Base-by-base conservation (phyloP, 495 filamentous ascomycete genomes). In the Neurospora discreta region DNA sequence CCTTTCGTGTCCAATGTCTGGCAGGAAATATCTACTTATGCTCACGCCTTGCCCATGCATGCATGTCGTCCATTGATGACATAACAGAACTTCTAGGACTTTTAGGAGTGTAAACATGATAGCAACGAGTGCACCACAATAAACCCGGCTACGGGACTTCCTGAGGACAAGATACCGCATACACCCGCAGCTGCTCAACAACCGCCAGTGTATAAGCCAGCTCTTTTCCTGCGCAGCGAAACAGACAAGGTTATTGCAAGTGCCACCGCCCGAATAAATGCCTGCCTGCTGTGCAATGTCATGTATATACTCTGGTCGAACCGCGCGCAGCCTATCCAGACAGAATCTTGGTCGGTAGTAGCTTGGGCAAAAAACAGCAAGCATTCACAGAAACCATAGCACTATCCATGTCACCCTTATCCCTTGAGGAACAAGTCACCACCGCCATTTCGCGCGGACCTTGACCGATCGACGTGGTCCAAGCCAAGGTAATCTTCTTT, bases 401-500 rank as follows among this genome's bases (percentile, higher is more conserved):
- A 60, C n/a, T 30, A 65, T 33, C 15, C 52, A 16, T 33, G 33
- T 36, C 5, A 15, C 52, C 7, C 74, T 79, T 86, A 88, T 30
- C 79, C 79, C 78, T 81, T 85, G 69, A 88, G 81, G 78, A 87
- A 87, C 78, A 88, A 77, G 75, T 88, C 86, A n/a, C 83, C 84
- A 39, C 74, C 79, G 38, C 85, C 86, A 74, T 86, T 87, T 68
- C 86, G 78, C 68, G 83, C 73, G n/a, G 82, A 77, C 67, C 85
- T 82, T 26, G 85, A 78, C 46, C 86, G 93, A 82, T 97, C 95
- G 70, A 89, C 84, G 81, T 99, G 95, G 79, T 99, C 96, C 69
- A 99, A 84, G 30, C 93, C 95, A 46, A 99, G 89, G 69, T 87
- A 81, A 75, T 98, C 96, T 68, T 97, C 94, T 15, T 81, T 36